Evolutionary conservation across 2,329 filamentous ascomycete genomes (phyloP).

Genomic region (Emericellopsis atlantica): DNA sequence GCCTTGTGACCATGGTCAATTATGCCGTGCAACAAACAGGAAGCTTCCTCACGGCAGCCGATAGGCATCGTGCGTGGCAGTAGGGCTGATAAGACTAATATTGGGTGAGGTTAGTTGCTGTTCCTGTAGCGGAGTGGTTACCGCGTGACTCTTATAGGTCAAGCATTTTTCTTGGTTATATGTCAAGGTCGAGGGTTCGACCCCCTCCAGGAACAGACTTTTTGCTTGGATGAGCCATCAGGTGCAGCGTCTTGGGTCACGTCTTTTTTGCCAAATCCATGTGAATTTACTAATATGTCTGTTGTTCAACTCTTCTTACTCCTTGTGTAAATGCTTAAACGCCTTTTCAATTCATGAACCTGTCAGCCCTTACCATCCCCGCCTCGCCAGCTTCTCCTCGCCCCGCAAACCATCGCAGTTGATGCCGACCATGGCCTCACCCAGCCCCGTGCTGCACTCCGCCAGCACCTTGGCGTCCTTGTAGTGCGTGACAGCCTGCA

Average conservation of each 20-base stretch:
- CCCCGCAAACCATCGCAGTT: conserved; percentile 70
- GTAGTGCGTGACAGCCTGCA: conserved; percentile 86
- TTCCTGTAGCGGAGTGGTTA: conserved; percentile 1
- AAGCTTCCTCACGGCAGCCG: too few species aligned
- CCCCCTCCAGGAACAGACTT: background rate
- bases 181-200: background rate
- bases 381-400: conserved; percentile 68
- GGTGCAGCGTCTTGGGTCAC: background rate
- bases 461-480: conserved; percentile 75
- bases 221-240: background rate
- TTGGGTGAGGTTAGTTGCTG: background rate
- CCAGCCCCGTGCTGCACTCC: conserved; percentile 75
- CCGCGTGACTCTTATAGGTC: background rate
- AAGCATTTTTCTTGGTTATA: background rate
- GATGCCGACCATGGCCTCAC: conserved; percentile 97
- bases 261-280: background rate
- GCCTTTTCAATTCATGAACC: too few species aligned
- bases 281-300: too few species aligned
- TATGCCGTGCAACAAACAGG: too few species aligned
- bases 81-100: too few species aligned
- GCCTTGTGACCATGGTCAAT: too few species aligned
- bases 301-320: too few species aligned
- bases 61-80: too few species aligned
- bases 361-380: conserved; percentile 57
- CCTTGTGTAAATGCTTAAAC: too few species aligned